These are phyloP conservation scores for Fomes fomentarius DNA, from an alignment of 1,284 basidiomycete species.

Conservation along the genomic window DNA sequence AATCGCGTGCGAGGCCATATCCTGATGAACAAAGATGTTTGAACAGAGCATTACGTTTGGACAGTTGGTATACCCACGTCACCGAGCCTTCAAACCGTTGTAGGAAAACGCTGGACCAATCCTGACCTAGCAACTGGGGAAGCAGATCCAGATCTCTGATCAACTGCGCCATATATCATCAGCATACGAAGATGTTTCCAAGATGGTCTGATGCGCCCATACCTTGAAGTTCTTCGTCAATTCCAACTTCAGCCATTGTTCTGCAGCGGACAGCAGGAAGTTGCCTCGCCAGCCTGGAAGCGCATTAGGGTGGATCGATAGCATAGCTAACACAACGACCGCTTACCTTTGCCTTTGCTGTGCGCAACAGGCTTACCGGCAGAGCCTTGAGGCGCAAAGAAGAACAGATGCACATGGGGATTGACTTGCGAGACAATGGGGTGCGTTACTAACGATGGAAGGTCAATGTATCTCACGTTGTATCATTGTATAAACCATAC, in stretches of 20 bases:
- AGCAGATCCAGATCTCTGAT: conserved; percentile 92
- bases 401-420: conserved; percentile 98
- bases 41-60: neutral
- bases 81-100: conserved; percentile 86
- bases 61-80: conserved; percentile 56
- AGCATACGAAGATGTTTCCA: neutral
- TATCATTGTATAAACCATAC: conserved; percentile 36
- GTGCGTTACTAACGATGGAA: conserved; percentile 74
- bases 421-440: conserved; percentile 97
- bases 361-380: conserved; percentile 94
- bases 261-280: conserved; percentile 89
- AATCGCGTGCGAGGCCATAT: conserved; percentile 88
- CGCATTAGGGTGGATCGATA: neutral
- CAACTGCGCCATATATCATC: conserved; percentile 46
- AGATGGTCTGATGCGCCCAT: neutral
- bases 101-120: conserved; percentile 94
- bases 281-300: conserved; percentile 90
- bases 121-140: conserved; percentile 87
- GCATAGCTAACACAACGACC: neutral
- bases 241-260: conserved; percentile 94
- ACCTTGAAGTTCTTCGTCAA: conserved; percentile 94
- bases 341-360: conserved; percentile 83
- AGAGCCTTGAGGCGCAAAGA: conserved; percentile 93
- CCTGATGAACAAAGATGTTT: conserved; percentile 42
- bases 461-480: conserved; percentile 10